Conservation (phyloP, 2,329 filamentous ascomycete species). For the Xylaria sp. region DNA sequence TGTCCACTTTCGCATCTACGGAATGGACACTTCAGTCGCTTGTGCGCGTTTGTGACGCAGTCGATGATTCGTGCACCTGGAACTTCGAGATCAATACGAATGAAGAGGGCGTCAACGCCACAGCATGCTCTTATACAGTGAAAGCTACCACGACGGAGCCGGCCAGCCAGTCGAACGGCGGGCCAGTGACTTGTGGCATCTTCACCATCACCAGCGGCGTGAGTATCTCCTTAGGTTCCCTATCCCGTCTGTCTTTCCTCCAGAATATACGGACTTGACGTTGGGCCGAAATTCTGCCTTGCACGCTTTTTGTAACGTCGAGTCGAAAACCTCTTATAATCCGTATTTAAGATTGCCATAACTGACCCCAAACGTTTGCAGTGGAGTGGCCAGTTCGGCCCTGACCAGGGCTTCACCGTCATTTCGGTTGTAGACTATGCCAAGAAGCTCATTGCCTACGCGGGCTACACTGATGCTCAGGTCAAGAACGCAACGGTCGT, state of each 20-base stretch:
- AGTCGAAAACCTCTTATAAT: no score
- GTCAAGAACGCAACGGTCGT: constrained; percentile 58
- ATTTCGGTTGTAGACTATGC: constrained; percentile 61
- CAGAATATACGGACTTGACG: neutral
- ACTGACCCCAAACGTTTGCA: neutral
- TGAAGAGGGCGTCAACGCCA: constrained; percentile 47
- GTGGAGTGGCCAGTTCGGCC: constrained; percentile 68
- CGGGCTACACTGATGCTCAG: constrained; percentile 64
- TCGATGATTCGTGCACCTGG: constrained; percentile 55
- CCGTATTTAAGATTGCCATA: neutral
- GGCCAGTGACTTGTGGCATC: constrained; percentile 56
- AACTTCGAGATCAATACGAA: constrained; percentile 55
- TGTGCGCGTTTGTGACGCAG: constrained; percentile 53
- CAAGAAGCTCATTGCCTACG: constrained; percentile 60
- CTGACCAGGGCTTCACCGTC: constrained; percentile 64
- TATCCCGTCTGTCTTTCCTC: neutral
- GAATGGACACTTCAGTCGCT: constrained; percentile 56
- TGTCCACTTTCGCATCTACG: constrained; percentile 42
- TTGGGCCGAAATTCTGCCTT: neutral
- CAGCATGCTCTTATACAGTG: constrained; percentile 55
- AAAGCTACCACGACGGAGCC: constrained; percentile 36
- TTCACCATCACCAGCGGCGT: constrained; percentile 63
- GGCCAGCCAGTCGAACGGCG: constrained; percentile 52
- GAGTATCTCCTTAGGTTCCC: neutral
- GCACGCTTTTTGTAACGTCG: neutral